phyloP scores from a whole-genome alignment of 495 filamentous ascomycete species.

The Trichoderma gamsii region DNA sequence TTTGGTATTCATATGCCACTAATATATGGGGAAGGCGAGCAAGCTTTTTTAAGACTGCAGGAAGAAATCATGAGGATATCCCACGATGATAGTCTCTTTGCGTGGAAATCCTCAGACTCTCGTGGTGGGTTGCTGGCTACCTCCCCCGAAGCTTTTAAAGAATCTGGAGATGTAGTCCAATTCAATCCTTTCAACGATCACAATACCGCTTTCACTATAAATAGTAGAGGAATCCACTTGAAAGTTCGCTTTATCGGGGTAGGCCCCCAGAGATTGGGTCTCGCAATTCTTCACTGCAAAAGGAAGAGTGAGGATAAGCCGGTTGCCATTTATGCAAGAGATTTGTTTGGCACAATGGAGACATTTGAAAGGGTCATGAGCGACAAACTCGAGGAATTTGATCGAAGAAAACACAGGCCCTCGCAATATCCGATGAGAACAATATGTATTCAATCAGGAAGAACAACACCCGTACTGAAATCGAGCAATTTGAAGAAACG shows the following conservation, averaged over 20 bases:
- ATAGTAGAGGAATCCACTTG: background rate
- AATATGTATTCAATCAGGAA: background rate
- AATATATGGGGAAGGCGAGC: conserved; percentile 38
- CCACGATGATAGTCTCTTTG: conserved; percentile 25
- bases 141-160: background rate
- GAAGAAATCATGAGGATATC: conserved; percentile 26
- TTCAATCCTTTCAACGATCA: background rate
- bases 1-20: conserved; percentile 42
- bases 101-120: conserved; percentile 16
- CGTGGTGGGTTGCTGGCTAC: background rate
- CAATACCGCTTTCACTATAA: background rate
- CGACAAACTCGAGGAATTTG: background rate
- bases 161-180: background rate
- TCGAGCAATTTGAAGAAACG: background rate
- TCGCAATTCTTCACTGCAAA: conserved; percentile 2
- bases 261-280: background rate
- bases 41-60: conserved; percentile 26
- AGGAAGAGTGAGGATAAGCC: background rate
- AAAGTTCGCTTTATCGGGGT: background rate
- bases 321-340: background rate
- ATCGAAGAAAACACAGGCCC: background rate
- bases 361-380: conserved; percentile 1
- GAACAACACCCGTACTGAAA: background rate
- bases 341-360: background rate
- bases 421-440: background rate